Evolutionary conservation across 2,329 filamentous ascomycete species (phyloP), one percentile per base, ranked within the genome.

Genomic region (Fusarium coicis): DNA sequence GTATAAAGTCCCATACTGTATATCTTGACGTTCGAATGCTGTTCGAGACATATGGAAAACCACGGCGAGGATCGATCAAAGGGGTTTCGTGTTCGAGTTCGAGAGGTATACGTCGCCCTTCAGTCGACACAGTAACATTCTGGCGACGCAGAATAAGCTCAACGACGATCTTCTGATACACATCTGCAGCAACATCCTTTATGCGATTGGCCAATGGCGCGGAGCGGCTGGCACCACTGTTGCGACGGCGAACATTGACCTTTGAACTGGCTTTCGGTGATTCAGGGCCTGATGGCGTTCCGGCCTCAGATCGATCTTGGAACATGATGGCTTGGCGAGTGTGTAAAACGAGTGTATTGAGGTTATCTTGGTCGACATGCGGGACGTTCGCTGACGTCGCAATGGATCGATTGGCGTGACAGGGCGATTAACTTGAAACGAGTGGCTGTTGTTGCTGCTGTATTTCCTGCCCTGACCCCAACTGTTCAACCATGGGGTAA

Each of bases 1-100:
- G 95, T 19, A 97, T 82, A 80, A 97, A 97, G 80, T 95, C 93
- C 87, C 91, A 95, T 5, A 93, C 82, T 26, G 91, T 96, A 80
- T 97, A 97, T 53, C 94, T 90, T 72, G 93, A 94, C 1, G 93
- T 96, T 46, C 94, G 90, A 73, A 97, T 96, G 74, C 87, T 90
- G 80, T 90, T 90, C 60, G 86, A 86, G 50, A 89, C 78, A 79
- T 86, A 90, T 11, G 83, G 74, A 46, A 83, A 81, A 47, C 86
- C 87, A 34, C 87, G 85, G 61, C 87, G 84, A 40, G 85, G 80
- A 75, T 90, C 88, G 60, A 86, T 75, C 30, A 89, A 80, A 23
- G 84, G 80, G 43, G 81, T 73, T 39, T 81, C 77, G 54, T 80
- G 78, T 70, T 83, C 79, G 70, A 85, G 74, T 56, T 77, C 76